These are phyloP conservation scores for Trichoderma asperellum DNA, from an alignment of 2,329 filamentous ascomycete species.

Conservation along the genomic window DNA sequence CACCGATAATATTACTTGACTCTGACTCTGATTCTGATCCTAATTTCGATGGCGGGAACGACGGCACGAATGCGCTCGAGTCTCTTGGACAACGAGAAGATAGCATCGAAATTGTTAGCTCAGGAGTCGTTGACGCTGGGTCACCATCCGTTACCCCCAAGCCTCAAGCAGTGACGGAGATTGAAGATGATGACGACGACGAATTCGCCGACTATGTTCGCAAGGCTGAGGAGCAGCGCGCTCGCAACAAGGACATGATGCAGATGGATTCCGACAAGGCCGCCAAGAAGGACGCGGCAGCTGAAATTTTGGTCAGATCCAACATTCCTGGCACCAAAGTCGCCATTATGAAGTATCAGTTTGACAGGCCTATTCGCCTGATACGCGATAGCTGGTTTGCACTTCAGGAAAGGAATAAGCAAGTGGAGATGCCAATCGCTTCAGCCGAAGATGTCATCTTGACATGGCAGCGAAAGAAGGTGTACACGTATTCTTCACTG, in stretches of 20 bases:
- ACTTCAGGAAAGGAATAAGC: conserved; percentile 54
- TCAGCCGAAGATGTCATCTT: conserved; percentile 66
- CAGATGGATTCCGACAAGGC: conserved; percentile 29
- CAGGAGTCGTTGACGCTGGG: neutral
- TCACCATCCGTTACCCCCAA: neutral
- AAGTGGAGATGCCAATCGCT: conserved; percentile 43
- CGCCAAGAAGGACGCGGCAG: conserved; percentile 37
- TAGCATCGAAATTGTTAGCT: conserved; percentile 37
- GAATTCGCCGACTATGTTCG: conserved; percentile 53
- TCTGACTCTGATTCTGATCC: conserved; percentile 33
- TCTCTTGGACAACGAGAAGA: conserved; percentile 30
- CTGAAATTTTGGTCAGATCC: conserved; percentile 60
- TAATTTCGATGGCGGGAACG: conserved; percentile 26
- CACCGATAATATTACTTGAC: conserved; percentile 39
- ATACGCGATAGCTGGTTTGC: conserved; percentile 72
- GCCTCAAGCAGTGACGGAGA: neutral
- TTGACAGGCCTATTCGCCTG: conserved; percentile 68
- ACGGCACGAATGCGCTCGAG: neutral
- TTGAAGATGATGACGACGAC: conserved; percentile 35
- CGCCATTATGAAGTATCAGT: conserved; percentile 63
- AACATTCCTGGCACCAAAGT: conserved; percentile 62
- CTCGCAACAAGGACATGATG: conserved; percentile 35
- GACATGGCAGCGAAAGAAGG: conserved; percentile 73
- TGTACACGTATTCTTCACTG: conserved; percentile 79
- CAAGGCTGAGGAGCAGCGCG: conserved; percentile 45